Conservation (phyloP, 2,329 filamentous ascomycete genomes). For the Magnaporthiopsis rhizophila region DNA sequence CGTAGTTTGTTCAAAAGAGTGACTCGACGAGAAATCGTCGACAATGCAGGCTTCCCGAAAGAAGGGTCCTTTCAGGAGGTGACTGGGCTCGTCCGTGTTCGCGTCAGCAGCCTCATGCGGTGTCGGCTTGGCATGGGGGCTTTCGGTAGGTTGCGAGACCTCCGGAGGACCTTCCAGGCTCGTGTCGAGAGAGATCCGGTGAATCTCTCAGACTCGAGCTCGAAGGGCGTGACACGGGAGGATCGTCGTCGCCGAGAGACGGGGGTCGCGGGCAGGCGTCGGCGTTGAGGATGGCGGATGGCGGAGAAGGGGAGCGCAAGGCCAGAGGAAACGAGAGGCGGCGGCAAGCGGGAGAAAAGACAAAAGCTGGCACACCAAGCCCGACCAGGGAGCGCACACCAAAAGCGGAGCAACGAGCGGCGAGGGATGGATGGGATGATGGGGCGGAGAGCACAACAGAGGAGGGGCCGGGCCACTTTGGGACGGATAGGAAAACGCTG, state of each 20-base stretch:
- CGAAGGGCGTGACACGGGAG: slow-evolving; percentile 17
- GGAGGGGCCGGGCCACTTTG: slow-evolving; percentile 3
- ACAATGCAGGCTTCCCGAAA: slow-evolving; percentile 16
- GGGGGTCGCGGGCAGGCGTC: slow-evolving; percentile 13
- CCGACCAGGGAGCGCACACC: slow-evolving; percentile 4
- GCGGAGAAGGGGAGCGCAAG: background rate
- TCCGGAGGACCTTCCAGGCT: slow-evolving; percentile 18
- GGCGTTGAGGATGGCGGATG: background rate
- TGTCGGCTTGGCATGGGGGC: slow-evolving; percentile 4
- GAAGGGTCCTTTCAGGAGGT: slow-evolving; percentile 16
- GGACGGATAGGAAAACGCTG: slow-evolving; percentile 7
- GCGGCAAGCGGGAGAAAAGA: slow-evolving; percentile 3
- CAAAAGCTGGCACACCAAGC: slow-evolving; percentile 1
- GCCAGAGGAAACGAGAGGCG: background rate
- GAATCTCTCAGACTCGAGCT: slow-evolving; percentile 13
- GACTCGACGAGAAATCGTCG: slow-evolving; percentile 40
- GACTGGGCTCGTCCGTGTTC: slow-evolving; percentile 9
- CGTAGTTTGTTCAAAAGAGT: slow-evolving; percentile 30
- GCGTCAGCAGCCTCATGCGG: slow-evolving; percentile 11
- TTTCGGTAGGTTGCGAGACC: slow-evolving; percentile 14
- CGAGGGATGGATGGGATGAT: slow-evolving; percentile 7
- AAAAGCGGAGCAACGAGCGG: background rate
- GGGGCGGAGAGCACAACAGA: slow-evolving; percentile 4
- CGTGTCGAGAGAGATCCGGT: slow-evolving; percentile 12
- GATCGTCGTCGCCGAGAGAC: slow-evolving; percentile 16